phyloP scores from a whole-genome alignment of 148 eudicot species.

The Cornus florida region DNA sequence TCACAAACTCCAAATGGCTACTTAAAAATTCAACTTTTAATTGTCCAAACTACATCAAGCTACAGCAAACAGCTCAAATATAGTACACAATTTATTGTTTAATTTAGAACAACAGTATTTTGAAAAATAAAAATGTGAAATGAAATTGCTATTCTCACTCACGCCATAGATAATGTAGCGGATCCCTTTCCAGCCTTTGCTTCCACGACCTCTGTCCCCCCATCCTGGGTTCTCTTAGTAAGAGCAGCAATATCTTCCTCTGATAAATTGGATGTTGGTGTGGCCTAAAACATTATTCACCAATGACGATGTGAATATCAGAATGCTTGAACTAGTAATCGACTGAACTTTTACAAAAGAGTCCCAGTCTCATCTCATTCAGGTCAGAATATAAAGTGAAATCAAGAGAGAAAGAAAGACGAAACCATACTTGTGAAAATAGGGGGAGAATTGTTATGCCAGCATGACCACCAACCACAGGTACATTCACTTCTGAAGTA shows the following conservation, averaged over 20 bases:
- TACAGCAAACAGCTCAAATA: not conserved
- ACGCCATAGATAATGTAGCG: constrained; percentile 92
- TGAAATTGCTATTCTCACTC: constrained; percentile 25
- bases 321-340: not conserved
- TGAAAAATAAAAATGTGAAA: not conserved
- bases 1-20: not conserved
- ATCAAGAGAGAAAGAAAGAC: not conserved
- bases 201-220: constrained; percentile 82
- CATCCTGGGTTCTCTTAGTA: constrained; percentile 80
- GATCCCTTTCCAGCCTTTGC: constrained; percentile 96
- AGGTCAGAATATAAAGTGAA: not conserved
- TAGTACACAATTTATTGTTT: not conserved
- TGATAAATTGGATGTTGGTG: constrained; percentile 57
- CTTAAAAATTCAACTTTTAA: not conserved
- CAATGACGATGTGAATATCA: not conserved
- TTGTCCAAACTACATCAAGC: not conserved
- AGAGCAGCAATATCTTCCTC: constrained; percentile 50
- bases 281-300: constrained; percentile 34
- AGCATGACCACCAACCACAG: constrained; percentile 92
- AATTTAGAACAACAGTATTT: not conserved
- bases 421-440: constrained; percentile 63
- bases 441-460: constrained; percentile 81
- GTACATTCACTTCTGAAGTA: constrained; percentile 64
- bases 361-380: constrained; percentile 1
- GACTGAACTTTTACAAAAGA: not conserved